These are phyloP conservation scores for Annulohypoxylon moriforme DNA, from an alignment of 495 filamentous ascomycete species.

Conservation along the genomic window DNA sequence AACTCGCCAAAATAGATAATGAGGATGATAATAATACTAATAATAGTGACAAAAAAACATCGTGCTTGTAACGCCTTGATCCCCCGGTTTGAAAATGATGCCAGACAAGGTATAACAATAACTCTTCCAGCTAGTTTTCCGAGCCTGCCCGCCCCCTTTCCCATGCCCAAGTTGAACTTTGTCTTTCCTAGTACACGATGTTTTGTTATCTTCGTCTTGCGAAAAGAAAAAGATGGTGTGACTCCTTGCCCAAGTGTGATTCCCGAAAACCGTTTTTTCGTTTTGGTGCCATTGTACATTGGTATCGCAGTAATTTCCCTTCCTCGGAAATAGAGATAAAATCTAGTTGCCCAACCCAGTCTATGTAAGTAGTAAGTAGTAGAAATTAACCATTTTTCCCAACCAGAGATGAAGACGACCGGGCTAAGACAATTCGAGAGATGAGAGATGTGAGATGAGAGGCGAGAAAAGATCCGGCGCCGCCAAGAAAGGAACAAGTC, in stretches of 20 bases:
- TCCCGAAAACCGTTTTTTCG: slow-evolving; percentile 24
- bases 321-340: slow-evolving; percentile 29
- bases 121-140: slow-evolving; percentile 18
- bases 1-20: slow-evolving; percentile 8
- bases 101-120: slow-evolving; percentile 12
- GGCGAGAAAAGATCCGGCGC: slow-evolving; percentile 39
- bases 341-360: slow-evolving; percentile 49
- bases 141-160: background rate
- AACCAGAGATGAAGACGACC: slow-evolving; percentile 38
- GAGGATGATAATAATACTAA: background rate
- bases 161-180: slow-evolving; percentile 25
- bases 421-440: slow-evolving; percentile 20
- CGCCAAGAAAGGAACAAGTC: slow-evolving; percentile 42
- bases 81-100: slow-evolving; percentile 14
- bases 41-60: background rate
- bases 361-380: slow-evolving; percentile 43
- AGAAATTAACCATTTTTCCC: slow-evolving; percentile 31
- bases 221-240: slow-evolving; percentile 13
- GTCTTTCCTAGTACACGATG: slow-evolving; percentile 24
- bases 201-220: slow-evolving; percentile 16
- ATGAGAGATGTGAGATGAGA: slow-evolving; percentile 21
- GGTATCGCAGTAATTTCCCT: slow-evolving; percentile 40
- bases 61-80: slow-evolving; percentile 24
- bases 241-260: slow-evolving; percentile 32
- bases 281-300: slow-evolving; percentile 42